Evolutionary conservation across 2,329 filamentous ascomycete genomes (phyloP).

Genomic region (Pseudogymnoascus sp.): DNA sequence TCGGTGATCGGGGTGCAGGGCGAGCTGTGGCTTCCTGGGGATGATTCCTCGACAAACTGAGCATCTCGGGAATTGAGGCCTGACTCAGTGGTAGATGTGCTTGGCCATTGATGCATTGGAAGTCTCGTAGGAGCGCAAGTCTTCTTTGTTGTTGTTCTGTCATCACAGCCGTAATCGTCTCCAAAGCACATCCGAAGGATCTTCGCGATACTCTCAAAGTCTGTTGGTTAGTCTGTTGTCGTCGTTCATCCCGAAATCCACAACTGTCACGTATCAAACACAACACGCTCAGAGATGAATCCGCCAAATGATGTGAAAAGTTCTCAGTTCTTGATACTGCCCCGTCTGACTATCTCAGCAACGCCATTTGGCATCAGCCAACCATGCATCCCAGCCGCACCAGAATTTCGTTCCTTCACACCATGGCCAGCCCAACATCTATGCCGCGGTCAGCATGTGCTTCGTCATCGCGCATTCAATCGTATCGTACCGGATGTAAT

Average conservation of each 20-base stretch:
- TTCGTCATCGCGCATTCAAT: neutral
- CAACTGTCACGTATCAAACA: conserved; percentile 20
- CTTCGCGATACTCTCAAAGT: neutral
- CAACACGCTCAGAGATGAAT: conserved; percentile 16
- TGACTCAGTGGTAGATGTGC: neutral
- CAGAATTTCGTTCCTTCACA: conserved; percentile 14
- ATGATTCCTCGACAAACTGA: neutral
- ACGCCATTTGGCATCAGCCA: conserved; percentile 23
- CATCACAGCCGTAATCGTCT: neutral
- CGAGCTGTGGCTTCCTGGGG: neutral
- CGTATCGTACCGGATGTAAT: conserved; percentile 26
- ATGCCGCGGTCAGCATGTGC: conserved; percentile 9
- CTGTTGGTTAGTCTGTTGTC: conserved; percentile 12
- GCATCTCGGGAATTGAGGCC: neutral
- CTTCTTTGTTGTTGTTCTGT: neutral
- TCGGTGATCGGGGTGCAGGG: neutral
- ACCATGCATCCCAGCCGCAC: conserved; percentile 19
- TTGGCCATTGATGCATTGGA: neutral
- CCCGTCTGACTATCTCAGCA: conserved; percentile 30
- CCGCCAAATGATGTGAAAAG: conserved; percentile 22
- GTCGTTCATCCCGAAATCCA: conserved; percentile 35
- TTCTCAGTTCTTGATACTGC: conserved; percentile 29
- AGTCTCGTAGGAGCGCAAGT: neutral
- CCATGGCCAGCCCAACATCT: conserved; percentile 11
- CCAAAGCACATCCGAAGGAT: neutral